These are phyloP conservation scores for Aspergillus brunneoviolaceus DNA, from an alignment of 2,329 filamentous ascomycete genomes.

Conservation along the genomic window DNA sequence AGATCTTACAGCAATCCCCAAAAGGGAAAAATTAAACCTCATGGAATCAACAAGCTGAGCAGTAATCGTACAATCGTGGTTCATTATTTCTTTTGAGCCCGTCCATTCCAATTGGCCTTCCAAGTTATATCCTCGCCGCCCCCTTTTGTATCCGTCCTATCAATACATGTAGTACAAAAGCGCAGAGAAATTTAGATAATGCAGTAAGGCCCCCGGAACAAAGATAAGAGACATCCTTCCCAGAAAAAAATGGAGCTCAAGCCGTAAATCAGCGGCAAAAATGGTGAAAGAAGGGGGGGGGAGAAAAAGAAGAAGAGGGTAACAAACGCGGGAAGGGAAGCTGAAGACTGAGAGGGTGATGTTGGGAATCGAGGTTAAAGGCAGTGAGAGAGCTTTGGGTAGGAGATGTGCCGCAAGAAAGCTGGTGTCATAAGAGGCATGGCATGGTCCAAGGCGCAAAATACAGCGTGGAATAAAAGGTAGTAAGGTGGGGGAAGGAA, in stretches of 20 bases:
- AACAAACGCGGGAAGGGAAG: not conserved
- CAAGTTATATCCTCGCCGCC: constrained; percentile 9
- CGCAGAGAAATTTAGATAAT: constrained; percentile 5
- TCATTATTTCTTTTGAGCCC: constrained; percentile 28
- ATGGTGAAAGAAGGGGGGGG: not conserved
- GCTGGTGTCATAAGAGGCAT: not conserved
- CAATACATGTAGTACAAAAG: constrained; percentile 26
- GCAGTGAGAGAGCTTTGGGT: not conserved
- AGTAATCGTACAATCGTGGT: constrained; percentile 35
- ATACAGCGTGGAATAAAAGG: constrained; percentile 15
- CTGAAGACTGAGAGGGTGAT: not conserved
- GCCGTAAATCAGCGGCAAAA: not conserved
- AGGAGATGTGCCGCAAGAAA: not conserved
- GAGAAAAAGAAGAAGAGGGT: not conserved
- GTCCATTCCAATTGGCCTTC: constrained; percentile 19
- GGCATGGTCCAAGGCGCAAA: not conserved
- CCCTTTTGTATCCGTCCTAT: constrained; percentile 21
- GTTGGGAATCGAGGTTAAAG: too few relatives aligned
- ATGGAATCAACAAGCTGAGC: not conserved
- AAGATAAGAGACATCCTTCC: not conserved
- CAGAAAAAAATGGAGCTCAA: not conserved
- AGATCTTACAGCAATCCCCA: not conserved
- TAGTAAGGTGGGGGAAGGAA: constrained; percentile 20
- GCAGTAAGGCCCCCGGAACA: constrained; percentile 6
- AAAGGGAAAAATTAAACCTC: not conserved